Base-by-base conservation (phyloP, 163 green algal species). In the Chlorella variabilis region DNA sequence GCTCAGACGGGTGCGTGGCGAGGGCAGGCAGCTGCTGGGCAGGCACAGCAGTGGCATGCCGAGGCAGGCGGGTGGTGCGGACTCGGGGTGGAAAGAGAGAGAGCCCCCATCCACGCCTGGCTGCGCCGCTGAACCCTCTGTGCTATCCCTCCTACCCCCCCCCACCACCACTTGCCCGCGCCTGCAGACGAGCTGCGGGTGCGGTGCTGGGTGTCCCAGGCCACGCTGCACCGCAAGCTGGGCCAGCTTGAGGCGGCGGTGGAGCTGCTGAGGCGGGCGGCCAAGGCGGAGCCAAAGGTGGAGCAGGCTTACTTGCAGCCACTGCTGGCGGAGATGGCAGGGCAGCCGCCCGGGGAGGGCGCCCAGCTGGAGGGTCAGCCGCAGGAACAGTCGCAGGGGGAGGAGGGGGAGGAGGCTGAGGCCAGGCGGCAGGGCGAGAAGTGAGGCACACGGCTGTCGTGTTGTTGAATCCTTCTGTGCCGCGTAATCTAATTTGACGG, bases 261-360 rank as follows among this genome's bases (percentile, higher is more conserved):
- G 36, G 8, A 39, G 23, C 49, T 85, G 48, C 76, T 88, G 33
- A 39, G 49, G 0, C 23, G 49, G 51, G 83, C 83, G 23, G 83
- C 83, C 9, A 18, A 59, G 58, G 36, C 77, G 21, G 83, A 88
- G 45, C 78, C 76, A 5, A 84, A 76, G 58, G 76, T 87, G 42
- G 76, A 81, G 45, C 58, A 81, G 34, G 54, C 42, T 0, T 87
- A 84, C 68, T 29, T 87, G 45, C 54, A 68, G 67, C 82, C 82
- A 0, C 48, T 87, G 75, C 82, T 83, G 33, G 63, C 68, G n/a
- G 71, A 84, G 27, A 49, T 70, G 59, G 78, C 68, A 23, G 25
- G 39, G 4, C 48, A 34, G 17, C 48, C 31, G 70, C 31, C 5
- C 5, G 11, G 9, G 51, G 11, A 68, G 9, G 51, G 42, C 15